Evolutionary conservation across 2,329 filamentous ascomycete species (phyloP).

Genomic region (Claviceps paspali): DNA sequence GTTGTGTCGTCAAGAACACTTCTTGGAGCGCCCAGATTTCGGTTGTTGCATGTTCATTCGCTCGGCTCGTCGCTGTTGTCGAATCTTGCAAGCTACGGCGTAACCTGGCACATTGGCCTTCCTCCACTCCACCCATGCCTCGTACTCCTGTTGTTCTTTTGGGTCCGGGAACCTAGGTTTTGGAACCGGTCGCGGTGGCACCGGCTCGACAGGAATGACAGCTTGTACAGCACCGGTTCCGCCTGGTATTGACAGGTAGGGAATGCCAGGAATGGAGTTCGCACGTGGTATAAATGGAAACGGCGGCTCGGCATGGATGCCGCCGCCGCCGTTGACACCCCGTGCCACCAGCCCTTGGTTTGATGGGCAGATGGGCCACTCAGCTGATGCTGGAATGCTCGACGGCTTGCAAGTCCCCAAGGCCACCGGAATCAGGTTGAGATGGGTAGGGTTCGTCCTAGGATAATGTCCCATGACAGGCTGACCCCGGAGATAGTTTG

Average conservation of each 20-base stretch:
- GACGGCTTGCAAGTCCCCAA: neutral
- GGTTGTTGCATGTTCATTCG: slow-evolving; percentile 8
- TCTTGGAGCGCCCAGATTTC: slow-evolving; percentile 1
- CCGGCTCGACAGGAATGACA: too few species aligned
- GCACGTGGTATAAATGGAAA: neutral
- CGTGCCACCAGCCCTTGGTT: too few species aligned
- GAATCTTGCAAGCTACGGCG: slow-evolving; percentile 28
- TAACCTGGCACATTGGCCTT: slow-evolving; percentile 33
- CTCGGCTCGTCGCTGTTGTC: slow-evolving; percentile 25
- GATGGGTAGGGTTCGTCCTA: neutral
- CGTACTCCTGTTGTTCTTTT: slow-evolving; percentile 28
- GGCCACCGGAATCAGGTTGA: neutral
- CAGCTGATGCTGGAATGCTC: too few species aligned
- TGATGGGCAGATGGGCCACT: too few species aligned
- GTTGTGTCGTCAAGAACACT: neutral
- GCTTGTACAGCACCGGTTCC: neutral
- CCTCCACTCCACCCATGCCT: slow-evolving; percentile 32
- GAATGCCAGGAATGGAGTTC: neutral
- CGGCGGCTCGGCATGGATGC: neutral
- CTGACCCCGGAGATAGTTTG: neutral
- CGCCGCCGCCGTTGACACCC: too few species aligned
- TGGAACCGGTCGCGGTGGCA: slow-evolving; percentile 13
- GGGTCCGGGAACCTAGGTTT: slow-evolving; percentile 28
- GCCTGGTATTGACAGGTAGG: neutral
- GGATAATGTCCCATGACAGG: neutral